phyloP scores from a whole-genome alignment of 192 early-diverging fungal species.

The Linnemannia hyalina region DNA sequence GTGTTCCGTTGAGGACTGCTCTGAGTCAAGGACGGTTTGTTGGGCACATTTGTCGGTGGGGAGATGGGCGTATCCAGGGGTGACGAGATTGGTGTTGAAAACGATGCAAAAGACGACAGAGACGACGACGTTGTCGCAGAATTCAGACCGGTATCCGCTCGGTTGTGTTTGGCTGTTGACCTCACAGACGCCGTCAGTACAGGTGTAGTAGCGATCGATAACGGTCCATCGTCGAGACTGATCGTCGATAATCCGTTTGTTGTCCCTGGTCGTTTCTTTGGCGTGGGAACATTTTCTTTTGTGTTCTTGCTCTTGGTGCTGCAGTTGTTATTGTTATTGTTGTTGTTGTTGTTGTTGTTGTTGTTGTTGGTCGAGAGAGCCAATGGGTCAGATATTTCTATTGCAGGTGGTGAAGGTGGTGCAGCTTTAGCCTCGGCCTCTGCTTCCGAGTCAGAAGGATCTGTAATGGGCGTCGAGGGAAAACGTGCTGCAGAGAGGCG shows the following conservation, averaged over 20 bases:
- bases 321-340: too few relatives aligned
- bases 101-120: constrained; percentile 2
- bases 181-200: not conserved
- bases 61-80: constrained; percentile 1
- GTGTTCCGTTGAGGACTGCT: not conserved
- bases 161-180: not conserved
- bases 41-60: not conserved
- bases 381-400: not conserved
- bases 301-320: not conserved
- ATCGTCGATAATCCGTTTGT: constrained; percentile 6
- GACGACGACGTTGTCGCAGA: constrained; percentile 5
- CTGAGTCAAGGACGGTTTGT: not conserved
- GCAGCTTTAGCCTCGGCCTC: not conserved
- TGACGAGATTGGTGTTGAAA: constrained; percentile 19
- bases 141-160: not conserved
- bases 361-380: not conserved
- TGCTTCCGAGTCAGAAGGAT: not conserved
- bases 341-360: not conserved
- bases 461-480: not conserved
- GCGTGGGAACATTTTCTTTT: not conserved
- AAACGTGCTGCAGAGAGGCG: constrained; percentile 10
- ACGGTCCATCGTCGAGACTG: constrained; percentile 19
- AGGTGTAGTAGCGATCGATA: constrained; percentile 19
- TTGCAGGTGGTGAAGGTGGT: not conserved
- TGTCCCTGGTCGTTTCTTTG: not conserved